Base-by-base conservation (phyloP, 2,329 filamentous ascomycete species). In the Fusarium dimerum region DNA sequence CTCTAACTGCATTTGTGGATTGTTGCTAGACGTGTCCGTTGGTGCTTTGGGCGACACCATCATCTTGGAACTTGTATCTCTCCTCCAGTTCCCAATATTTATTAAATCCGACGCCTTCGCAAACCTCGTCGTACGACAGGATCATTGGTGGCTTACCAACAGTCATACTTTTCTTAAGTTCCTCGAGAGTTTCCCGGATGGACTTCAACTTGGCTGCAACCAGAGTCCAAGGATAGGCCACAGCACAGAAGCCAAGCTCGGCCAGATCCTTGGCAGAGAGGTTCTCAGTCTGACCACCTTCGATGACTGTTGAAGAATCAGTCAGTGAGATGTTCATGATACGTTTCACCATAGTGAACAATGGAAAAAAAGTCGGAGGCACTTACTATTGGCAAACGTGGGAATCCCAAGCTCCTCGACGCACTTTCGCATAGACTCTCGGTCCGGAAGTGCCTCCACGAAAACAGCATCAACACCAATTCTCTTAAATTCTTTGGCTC, bases 381-480 rank as follows among this genome's bases (percentile, higher is more conserved):
- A 38, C 54, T 58, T 45, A 56, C 56, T 65, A 40, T 78, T 79
- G 2, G 71, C 75, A 16, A 78, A 70, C 5, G 69, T 65, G 0
- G 75, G 72, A n/a, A 75, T 66, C 3, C 67, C 64, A n/a, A 77
- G 36, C 15, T 75, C 70, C n/a, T 71, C 51, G 0, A 57, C 48
- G 3, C 68, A 66, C 13, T 66, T 69, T 39, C 60, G 68, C 77
- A 79, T 78, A 0, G 73, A 51, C 2, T 71, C 72, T 0, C 71
- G 67, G 51, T 78, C 73, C 0, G 76, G 74, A 4, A 78, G 63
- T 0, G 75, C 76, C 57, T 78, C 61, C 13, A 67, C 58, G 16
- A 78, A 77, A 26, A 78, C 69, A 2, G 70, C 70, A 50, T 78
- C 76, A 0, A 71, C 75, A 1, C 76, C 75, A 7, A 77, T 73